These are phyloP conservation scores for Eutypa lata DNA, from an alignment of 2,329 filamentous ascomycete species.

Conservation along the genomic window DNA sequence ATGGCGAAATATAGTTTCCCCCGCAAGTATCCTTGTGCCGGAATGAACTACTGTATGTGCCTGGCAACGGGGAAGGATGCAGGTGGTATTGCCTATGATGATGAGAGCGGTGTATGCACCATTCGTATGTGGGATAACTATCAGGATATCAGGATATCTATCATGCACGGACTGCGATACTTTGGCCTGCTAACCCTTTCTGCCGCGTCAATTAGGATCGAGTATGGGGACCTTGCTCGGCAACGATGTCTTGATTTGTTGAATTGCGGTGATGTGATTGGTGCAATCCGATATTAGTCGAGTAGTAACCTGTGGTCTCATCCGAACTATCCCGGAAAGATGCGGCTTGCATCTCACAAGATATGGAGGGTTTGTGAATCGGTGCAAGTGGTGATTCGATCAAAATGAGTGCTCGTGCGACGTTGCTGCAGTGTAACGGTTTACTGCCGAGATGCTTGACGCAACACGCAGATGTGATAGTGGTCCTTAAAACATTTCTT, in stretches of 20 bases:
- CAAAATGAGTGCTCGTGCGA: background rate
- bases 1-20: background rate
- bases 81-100: background rate
- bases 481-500: background rate
- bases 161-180: too few relatives aligned
- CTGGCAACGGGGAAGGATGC: background rate
- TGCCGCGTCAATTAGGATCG: background rate
- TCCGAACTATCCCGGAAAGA: background rate
- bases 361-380: background rate
- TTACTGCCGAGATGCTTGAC: background rate
- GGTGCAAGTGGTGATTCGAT: background rate
- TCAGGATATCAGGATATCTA: too few relatives aligned
- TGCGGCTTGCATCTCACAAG: background rate
- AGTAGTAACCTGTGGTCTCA: background rate
- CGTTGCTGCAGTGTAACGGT: background rate
- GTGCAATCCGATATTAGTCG: background rate
- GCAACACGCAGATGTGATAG: background rate
- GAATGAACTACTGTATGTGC: background rate
- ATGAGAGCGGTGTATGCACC: too few relatives aligned
- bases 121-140: too few relatives aligned
- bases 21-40: background rate
- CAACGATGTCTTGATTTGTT: background rate
- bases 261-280: background rate
- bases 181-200: background rate
- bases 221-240: background rate